These are phyloP conservation scores for Hylodesmum podocarpum DNA, from an alignment of 306 rosid genomes.

Conservation along the genomic window DNA sequence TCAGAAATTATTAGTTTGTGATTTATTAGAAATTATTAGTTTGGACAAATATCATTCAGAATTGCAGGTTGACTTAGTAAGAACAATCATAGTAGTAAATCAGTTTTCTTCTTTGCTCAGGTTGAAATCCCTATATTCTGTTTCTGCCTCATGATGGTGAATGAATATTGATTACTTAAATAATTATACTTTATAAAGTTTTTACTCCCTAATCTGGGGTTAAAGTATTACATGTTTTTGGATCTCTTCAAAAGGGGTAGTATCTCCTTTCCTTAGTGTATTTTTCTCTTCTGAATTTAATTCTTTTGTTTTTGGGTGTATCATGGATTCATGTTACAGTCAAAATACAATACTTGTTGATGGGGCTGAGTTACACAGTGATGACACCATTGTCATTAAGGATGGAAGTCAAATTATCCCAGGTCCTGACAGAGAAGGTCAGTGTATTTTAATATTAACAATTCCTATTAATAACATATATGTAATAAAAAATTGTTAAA, in stretches of 20 bases:
- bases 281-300: not conserved
- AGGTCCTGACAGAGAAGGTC: conserved; percentile 68
- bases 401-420: conserved; percentile 73
- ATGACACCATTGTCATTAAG: conserved; percentile 47
- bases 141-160: conserved; percentile 8
- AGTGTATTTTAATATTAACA: conserved; percentile 23
- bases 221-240: conserved; percentile 5
- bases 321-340: conserved; percentile 37
- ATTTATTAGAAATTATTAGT: no score
- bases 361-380: conserved; percentile 49
- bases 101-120: conserved; percentile 20
- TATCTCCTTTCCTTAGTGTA: conserved; percentile 13
- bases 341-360: conserved; percentile 62
- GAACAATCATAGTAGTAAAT: not conserved
- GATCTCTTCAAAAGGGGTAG: not conserved
- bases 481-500: not conserved
- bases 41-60: not conserved
- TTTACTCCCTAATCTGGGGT: not conserved
- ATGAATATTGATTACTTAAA: not conserved
- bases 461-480: not conserved
- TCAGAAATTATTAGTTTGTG: no score
- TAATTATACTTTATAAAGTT: not conserved
- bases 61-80: conserved; percentile 20
- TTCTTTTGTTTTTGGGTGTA: conserved; percentile 5
- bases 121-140: conserved; percentile 8